phyloP scores from a whole-genome alignment of 225 moss, liverwort and hornwort genomes.

The Pseudoscleropodium purum region DNA sequence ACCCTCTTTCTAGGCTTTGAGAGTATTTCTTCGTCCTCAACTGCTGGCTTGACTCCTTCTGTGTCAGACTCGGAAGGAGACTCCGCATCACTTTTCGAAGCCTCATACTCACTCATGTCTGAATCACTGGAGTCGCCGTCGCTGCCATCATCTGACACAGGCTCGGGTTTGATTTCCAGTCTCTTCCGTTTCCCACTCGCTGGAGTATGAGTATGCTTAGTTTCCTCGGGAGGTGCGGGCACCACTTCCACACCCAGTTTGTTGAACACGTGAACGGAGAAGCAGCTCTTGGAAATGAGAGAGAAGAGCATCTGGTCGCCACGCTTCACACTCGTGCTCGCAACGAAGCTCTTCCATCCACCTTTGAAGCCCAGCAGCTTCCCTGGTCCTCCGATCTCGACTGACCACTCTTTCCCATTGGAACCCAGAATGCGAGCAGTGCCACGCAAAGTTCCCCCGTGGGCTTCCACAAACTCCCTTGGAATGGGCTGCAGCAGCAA shows the following conservation, averaged over 20 bases:
- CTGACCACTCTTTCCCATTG: conserved; percentile 33
- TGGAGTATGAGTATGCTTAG: not conserved
- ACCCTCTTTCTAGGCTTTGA: not conserved
- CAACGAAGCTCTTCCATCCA: conserved; percentile 35
- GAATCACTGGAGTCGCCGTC: not conserved
- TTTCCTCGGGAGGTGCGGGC: not conserved
- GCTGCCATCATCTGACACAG: not conserved
- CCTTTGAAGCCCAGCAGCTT: conserved; percentile 22
- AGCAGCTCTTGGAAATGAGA: conserved; percentile 21
- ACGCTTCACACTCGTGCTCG: conserved; percentile 11
- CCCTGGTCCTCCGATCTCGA: conserved; percentile 14
- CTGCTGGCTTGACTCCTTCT: not conserved
- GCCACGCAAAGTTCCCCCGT: conserved; percentile 16
- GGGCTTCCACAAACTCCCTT: conserved; percentile 23
- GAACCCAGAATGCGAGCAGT: conserved; percentile 1
- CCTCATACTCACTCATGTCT: conserved; percentile 11
- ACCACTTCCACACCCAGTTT: conserved; percentile 21
- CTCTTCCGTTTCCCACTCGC: conserved; percentile 25
- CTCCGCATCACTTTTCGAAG: not conserved
- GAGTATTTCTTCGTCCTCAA: not conserved
- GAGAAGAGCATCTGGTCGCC: conserved; percentile 40
- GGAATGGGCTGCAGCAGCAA: conserved; percentile 23
- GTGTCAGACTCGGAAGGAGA: conserved; percentile 7
- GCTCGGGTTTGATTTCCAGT: conserved; percentile 2
- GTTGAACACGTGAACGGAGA: conserved; percentile 20